Evolutionary conservation across 257 asterid species (phyloP).

Genomic region (Fraxinus quadrangulata): DNA sequence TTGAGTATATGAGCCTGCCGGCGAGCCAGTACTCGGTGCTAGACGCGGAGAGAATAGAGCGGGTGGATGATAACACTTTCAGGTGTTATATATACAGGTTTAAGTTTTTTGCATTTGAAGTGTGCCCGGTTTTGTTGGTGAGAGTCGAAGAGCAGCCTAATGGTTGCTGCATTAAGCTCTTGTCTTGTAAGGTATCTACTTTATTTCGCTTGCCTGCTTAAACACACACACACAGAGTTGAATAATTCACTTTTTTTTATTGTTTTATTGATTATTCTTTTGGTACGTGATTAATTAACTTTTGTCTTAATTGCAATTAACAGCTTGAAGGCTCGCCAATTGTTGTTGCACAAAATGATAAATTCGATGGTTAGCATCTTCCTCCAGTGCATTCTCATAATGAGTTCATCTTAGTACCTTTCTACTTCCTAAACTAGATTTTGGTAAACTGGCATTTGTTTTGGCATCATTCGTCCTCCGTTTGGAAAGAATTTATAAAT

Average conservation of each 20-base stretch:
- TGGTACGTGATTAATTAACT: constrained; percentile 16
- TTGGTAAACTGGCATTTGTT: not conserved
- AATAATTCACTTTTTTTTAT: not conserved
- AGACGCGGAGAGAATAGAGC: constrained; percentile 95
- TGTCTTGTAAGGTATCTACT: constrained; percentile 81
- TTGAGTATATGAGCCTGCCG: constrained; percentile 94
- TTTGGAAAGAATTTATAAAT: too few species aligned
- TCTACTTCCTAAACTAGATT: not conserved
- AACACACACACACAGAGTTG: not conserved
- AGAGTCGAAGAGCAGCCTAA: constrained; percentile 90
- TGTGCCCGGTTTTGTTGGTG: constrained; percentile 92
- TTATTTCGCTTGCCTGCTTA: not conserved
- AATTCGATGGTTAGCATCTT: constrained; percentile 69
- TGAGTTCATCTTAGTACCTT: not conserved
- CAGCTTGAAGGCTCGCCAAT: constrained; percentile 89
- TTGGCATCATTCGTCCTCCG: not conserved
- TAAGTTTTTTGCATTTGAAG: constrained; percentile 84
- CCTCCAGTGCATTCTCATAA: constrained; percentile 4
- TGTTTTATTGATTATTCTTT: not conserved
- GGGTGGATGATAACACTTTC: constrained; percentile 70
- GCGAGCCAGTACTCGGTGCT: constrained; percentile 98
- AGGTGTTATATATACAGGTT: constrained; percentile 81
- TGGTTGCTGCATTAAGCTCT: constrained; percentile 87
- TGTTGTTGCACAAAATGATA: constrained; percentile 88
- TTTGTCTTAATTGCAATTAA: constrained; percentile 28